Evolutionary conservation across 2,329 filamentous ascomycete genomes (phyloP).

Genomic region (Coniochaeta sp.): DNA sequence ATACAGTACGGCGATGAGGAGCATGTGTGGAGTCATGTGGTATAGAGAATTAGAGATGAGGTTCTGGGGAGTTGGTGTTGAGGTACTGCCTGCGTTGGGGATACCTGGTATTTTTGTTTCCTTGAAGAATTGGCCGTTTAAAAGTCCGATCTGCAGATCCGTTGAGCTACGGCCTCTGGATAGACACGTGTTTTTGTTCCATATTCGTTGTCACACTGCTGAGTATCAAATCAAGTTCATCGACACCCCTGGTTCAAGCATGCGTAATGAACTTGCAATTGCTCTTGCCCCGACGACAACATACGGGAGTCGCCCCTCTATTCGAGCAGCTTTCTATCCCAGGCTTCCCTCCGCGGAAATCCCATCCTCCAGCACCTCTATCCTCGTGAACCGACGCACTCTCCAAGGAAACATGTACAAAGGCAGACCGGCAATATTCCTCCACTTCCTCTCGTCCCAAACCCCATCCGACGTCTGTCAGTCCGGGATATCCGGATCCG

Average conservation of each 20-base stretch:
- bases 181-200: not conserved
- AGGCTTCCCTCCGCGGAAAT: not conserved
- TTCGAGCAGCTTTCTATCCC: not conserved
- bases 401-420: not conserved
- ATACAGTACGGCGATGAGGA: slow-evolving; percentile 93
- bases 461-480: not conserved
- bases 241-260: not conserved
- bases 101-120: not conserved
- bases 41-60: slow-evolving; percentile 12
- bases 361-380: not conserved
- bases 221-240: not conserved
- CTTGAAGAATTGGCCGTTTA: not conserved
- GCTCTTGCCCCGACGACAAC: not conserved
- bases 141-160: not conserved
- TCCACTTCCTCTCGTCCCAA: not conserved
- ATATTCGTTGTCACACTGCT: not conserved
- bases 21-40: slow-evolving; percentile 77
- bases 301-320: not conserved
- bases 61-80: not conserved
- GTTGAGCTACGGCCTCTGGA: not conserved
- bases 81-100: not conserved
- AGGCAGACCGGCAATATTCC: not conserved
- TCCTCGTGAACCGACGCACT: not conserved
- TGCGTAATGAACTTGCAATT: not conserved
- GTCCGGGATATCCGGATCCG: not conserved